These are phyloP conservation scores for Cetradonia linearis DNA, from an alignment of 495 filamentous ascomycete species.

Conservation along the genomic window DNA sequence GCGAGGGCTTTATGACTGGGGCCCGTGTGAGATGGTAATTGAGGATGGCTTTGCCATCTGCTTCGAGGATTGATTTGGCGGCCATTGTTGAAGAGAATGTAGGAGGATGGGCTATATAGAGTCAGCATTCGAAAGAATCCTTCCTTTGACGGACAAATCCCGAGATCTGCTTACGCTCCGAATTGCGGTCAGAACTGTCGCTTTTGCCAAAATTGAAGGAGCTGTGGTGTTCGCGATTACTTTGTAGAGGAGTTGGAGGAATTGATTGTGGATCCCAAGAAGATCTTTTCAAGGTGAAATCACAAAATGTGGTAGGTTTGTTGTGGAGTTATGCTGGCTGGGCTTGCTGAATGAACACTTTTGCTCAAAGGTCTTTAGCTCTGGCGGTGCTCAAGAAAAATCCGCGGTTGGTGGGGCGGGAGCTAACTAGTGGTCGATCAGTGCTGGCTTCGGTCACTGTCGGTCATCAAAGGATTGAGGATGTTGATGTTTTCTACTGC, in stretches of 20 bases:
- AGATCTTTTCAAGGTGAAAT: background rate
- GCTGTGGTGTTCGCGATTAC: background rate
- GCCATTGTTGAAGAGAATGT: constrained; percentile 56
- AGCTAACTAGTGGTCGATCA: constrained; percentile 3
- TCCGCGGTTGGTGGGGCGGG: constrained; percentile 7
- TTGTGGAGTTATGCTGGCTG: background rate
- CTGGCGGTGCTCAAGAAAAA: constrained; percentile 1
- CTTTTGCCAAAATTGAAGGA: background rate
- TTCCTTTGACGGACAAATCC: background rate
- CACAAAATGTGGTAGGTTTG: background rate
- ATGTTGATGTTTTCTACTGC: too few species aligned
- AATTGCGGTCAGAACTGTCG: constrained; percentile 4
- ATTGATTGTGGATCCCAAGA: background rate
- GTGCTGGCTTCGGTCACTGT: constrained; percentile 2
- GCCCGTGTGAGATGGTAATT: constrained; percentile 99
- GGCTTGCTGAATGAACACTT: background rate
- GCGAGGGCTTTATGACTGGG: constrained; percentile 93
- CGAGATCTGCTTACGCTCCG: background rate
- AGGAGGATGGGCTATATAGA: background rate
- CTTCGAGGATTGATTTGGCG: constrained; percentile 95
- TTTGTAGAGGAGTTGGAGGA: background rate
- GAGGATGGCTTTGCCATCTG: constrained; percentile 99
- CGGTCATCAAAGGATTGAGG: background rate
- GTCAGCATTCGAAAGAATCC: constrained; percentile 1
- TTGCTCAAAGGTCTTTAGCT: constrained; percentile 3